Conservation (phyloP, 345 rosid genomes). For the Citrus maxima region DNA sequence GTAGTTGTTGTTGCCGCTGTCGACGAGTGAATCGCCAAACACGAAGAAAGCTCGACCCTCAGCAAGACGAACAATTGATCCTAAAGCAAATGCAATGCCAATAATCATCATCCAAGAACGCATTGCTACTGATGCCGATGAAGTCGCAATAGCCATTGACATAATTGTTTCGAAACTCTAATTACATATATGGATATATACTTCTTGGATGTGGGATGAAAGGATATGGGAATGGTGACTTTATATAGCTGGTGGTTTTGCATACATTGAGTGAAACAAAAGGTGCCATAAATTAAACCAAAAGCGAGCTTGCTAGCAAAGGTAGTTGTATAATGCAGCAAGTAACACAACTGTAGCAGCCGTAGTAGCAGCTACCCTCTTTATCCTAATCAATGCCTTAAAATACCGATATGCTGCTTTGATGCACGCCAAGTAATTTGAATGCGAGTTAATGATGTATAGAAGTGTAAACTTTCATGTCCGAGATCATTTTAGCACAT, state of each 20-base stretch:
- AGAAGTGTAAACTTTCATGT: background rate
- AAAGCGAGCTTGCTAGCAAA: background rate
- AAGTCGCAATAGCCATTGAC: slow-evolving; percentile 11
- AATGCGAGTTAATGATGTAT: background rate
- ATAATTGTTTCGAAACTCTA: background rate
- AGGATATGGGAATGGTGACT: background rate
- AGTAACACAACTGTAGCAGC: background rate
- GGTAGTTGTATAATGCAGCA: background rate
- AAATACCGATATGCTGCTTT: background rate
- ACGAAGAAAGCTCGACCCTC: slow-evolving; percentile 67
- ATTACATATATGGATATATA: background rate
- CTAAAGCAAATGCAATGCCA: slow-evolving; percentile 9
- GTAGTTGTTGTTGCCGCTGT: slow-evolving; percentile 75
- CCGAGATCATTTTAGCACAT: too few species aligned
- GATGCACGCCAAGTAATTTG: background rate
- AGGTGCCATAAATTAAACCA: background rate
- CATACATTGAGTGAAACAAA: background rate
- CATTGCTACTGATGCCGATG: background rate
- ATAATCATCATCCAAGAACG: slow-evolving; percentile 8
- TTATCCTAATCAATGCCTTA: slow-evolving; percentile 2
- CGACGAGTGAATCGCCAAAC: slow-evolving; percentile 81
- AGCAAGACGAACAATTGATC: background rate
- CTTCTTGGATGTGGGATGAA: background rate
- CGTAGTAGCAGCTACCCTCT: background rate
- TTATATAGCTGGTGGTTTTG: slow-evolving; percentile 3